Conservation (phyloP, 2,329 filamentous ascomycete genomes). For the Pseudogymnoascus sp. region DNA sequence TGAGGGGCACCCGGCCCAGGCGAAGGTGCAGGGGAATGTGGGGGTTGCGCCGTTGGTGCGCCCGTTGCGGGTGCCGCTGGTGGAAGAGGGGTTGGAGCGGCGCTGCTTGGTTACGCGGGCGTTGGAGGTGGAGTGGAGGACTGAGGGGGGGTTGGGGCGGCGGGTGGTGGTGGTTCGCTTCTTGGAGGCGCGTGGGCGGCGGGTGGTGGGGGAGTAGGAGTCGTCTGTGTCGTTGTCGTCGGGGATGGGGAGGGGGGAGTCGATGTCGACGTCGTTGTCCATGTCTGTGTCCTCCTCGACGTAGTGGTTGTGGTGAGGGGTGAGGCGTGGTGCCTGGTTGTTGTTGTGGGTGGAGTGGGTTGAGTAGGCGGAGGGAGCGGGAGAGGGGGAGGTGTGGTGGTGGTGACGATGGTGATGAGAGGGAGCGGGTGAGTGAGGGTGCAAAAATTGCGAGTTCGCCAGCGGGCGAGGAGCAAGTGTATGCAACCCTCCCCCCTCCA, state of each 20-base stretch:
- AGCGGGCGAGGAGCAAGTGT: background rate
- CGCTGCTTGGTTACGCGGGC: no score
- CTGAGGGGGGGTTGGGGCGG: background rate
- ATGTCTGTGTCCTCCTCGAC: background rate
- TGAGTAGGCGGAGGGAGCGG: background rate
- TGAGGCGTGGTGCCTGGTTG: background rate
- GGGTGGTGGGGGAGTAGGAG: slow-evolving; percentile 17
- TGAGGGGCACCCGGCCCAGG: slow-evolving; percentile 63
- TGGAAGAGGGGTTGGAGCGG: slow-evolving; percentile 14
- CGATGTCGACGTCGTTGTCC: background rate
- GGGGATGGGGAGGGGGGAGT: background rate
- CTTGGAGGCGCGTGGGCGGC: background rate
- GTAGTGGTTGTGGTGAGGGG: background rate
- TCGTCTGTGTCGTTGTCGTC: background rate
- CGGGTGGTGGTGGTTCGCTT: no score
- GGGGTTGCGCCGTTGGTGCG: background rate
- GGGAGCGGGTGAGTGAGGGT: background rate
- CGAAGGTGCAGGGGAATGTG: slow-evolving; percentile 56
- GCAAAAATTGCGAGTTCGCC: background rate
- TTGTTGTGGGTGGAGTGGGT: no score
- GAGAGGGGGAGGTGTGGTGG: background rate
- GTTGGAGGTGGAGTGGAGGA: no score
- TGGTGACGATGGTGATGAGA: background rate
- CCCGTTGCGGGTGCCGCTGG: background rate
- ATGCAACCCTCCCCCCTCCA: no score